A percentile compares a stretch with the other conserved stretches of the same genome.
Evolutionary conservation across 306 rosid genomes (phyloP).

Genomic region (Betula pendula): DNA sequence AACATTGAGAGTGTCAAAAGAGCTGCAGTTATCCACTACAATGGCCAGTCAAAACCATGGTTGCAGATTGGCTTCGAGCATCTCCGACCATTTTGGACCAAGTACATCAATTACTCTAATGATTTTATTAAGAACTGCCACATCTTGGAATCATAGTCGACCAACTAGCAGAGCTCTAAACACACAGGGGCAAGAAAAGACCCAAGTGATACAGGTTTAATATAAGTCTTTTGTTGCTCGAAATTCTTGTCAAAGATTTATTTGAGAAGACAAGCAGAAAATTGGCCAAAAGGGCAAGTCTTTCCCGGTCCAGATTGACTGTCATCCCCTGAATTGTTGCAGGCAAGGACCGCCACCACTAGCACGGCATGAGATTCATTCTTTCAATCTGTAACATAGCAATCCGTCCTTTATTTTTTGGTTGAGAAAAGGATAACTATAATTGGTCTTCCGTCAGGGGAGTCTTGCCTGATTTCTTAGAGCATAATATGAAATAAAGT

Average conservation of each 20-base stretch:
- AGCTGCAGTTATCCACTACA: constrained; percentile 97
- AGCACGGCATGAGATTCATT: constrained; percentile 55
- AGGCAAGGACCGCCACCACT: constrained; percentile 38
- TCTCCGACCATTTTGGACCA: constrained; percentile 95
- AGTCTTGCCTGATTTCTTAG: constrained; percentile 49
- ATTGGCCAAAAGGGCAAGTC: constrained; percentile 45
- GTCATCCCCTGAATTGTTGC: constrained; percentile 47
- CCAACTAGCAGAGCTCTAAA: constrained; percentile 38
- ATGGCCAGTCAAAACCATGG: constrained; percentile 99
- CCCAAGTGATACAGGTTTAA: constrained; percentile 43
- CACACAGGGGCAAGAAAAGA: constrained; percentile 20
- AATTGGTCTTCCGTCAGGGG: constrained; percentile 52
- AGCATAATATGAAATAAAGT: constrained; percentile 56
- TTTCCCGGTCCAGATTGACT: constrained; percentile 40
- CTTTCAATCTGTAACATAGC: constrained; percentile 69
- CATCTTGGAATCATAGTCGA: constrained; percentile 79
- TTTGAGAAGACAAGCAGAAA: constrained; percentile 49
- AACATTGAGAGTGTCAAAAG: constrained; percentile 53
- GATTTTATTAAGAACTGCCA: constrained; percentile 92
- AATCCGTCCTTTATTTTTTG: constrained; percentile 58
- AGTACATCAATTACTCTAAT: constrained; percentile 84
- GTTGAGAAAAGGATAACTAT: constrained; percentile 56
- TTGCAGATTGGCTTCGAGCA: constrained; percentile 93
- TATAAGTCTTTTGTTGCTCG: constrained; percentile 49
- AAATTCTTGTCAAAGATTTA: constrained; percentile 43